Evolutionary conservation across 2,329 filamentous ascomycete genomes (phyloP).

Genomic region (Aschersonia sp.): DNA sequence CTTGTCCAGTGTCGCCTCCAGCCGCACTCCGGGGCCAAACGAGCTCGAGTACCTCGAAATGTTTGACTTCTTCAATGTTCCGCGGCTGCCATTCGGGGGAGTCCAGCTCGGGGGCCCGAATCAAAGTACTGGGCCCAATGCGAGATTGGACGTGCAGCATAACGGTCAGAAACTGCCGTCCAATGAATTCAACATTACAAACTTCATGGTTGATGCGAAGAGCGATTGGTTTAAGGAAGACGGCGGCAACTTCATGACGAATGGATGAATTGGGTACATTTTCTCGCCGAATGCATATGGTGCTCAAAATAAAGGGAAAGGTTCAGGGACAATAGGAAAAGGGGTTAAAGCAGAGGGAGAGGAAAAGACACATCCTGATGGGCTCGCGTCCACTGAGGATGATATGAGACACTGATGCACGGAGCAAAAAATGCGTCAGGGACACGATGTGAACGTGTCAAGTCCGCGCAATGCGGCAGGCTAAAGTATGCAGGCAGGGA

Average conservation of each 20-base stretch:
- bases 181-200: conserved; percentile 65
- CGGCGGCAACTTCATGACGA: conserved; percentile 13
- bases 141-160: conserved; percentile 14
- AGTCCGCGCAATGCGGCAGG: no score
- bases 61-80: conserved; percentile 91
- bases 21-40: conserved; percentile 59
- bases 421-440: no score
- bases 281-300: not conserved
- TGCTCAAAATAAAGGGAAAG: no score
- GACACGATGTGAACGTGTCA: no score
- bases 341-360: no score
- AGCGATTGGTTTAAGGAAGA: conserved; percentile 57
- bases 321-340: no score
- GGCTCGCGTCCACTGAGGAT: no score
- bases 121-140: conserved; percentile 5
- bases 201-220: conserved; percentile 62
- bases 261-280: not conserved
- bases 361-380: no score
- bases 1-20: conserved; percentile 40
- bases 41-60: conserved; percentile 86
- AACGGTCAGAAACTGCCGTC: conserved; percentile 15
- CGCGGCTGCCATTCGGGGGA: conserved; percentile 45
- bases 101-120: conserved; percentile 13
- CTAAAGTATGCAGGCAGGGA: no score
- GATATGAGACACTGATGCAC: no score